Evolutionary conservation across 805 yeast genomes (phyloP).

Genomic region (Lipomyces spencermartinsiae): DNA sequence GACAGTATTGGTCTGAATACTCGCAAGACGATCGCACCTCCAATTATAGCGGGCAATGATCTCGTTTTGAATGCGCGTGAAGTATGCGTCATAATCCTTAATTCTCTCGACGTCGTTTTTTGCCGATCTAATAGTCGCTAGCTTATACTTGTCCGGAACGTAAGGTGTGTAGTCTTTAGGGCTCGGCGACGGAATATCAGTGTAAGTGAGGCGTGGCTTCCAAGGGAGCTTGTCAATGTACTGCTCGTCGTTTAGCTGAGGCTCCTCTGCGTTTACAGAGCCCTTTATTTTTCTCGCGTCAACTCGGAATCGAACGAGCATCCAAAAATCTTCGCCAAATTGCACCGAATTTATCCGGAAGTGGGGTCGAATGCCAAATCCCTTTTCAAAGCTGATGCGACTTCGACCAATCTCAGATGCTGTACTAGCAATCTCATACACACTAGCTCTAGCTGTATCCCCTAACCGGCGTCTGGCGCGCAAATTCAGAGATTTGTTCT

Average conservation of each 20-base stretch:
- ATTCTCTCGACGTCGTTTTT: background rate
- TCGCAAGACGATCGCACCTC: background rate
- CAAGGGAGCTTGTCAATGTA: background rate
- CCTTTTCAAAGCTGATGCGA: conserved; percentile 2
- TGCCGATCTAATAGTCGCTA: background rate
- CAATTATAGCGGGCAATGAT: background rate
- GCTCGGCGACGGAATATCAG: background rate
- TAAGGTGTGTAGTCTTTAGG: background rate
- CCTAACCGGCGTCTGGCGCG: background rate
- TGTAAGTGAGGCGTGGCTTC: background rate
- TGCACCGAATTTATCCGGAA: background rate
- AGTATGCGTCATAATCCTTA: background rate
- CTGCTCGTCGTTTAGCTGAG: background rate
- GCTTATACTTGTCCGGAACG: background rate
- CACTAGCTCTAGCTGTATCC: background rate
- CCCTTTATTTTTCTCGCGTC: background rate
- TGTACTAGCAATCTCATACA: background rate
- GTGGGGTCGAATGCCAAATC: background rate
- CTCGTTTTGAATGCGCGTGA: background rate
- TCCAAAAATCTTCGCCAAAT: background rate
- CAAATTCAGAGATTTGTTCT: background rate
- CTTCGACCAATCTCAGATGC: background rate
- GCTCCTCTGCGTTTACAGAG: background rate
- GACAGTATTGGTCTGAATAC: background rate
- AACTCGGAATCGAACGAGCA: conserved; percentile 5